Evolutionary conservation across 2,329 filamentous ascomycete genomes (phyloP).

Genomic region (Nothophaeocryptopus gaeumannii): DNA sequence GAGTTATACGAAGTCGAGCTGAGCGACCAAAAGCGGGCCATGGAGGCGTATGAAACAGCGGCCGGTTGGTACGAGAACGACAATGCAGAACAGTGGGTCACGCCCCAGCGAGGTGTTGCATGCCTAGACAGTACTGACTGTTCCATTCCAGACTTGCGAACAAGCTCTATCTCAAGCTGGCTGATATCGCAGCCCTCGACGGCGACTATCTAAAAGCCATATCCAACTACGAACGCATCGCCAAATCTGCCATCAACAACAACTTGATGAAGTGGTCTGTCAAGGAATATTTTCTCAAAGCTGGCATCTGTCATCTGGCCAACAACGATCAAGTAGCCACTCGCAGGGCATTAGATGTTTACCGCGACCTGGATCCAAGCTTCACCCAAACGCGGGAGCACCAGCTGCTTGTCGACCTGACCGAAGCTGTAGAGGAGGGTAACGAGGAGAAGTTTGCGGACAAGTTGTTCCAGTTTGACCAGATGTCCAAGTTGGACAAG

Average conservation of each 20-base stretch:
- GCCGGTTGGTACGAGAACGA: conserved; percentile 88
- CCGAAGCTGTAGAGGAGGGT: conserved; percentile 69
- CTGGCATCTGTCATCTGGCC: conserved; percentile 83
- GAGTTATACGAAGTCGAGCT: conserved; percentile 83
- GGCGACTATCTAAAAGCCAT: conserved; percentile 82
- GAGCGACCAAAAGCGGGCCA: conserved; percentile 71
- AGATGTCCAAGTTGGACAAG: conserved; percentile 89
- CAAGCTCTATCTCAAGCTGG: conserved; percentile 89
- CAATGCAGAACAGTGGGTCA: conserved; percentile 72
- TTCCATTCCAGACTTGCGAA: conserved; percentile 67
- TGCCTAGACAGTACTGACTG: too few relatives aligned
- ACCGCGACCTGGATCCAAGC: conserved; percentile 72
- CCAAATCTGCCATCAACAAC: conserved; percentile 72
- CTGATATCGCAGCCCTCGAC: conserved; percentile 78
- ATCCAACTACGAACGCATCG: conserved; percentile 78
- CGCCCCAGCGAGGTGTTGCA: neutral
- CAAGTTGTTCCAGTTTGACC: conserved; percentile 84
- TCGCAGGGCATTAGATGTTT: conserved; percentile 76
- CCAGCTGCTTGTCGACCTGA: conserved; percentile 74
- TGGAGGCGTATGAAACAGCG: conserved; percentile 79
- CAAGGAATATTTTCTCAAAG: conserved; percentile 94
- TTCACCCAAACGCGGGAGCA: conserved; percentile 78
- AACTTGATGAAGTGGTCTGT: conserved; percentile 92
- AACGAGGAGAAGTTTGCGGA: conserved; percentile 82
- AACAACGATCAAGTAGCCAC: conserved; percentile 73